Evolutionary conservation across 129 eudicot species (phyloP), one percentile per base, ranked within the genome.

Genomic region (Chrysanthemum makinoi): DNA sequence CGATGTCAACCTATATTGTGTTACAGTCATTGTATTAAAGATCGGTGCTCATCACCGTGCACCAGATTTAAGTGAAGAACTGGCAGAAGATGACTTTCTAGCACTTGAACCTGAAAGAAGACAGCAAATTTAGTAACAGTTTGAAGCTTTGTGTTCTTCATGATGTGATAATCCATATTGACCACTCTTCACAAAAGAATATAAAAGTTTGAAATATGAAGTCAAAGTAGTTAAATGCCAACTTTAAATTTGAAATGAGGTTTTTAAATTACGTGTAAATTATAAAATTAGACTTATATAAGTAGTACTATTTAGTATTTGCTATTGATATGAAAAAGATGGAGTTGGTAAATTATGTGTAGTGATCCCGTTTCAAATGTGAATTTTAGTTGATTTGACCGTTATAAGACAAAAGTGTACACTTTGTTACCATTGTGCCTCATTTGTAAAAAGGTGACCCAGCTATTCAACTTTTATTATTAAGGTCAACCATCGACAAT

Each of bases 11-110:
- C 77, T 78, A 72, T 71, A 60, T 72, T 44, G 66, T 35, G 72
- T 47, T 65, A 72, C 68, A 53, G 72, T 77, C 60, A 57, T 62
- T 44, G 56, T 65, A 11, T 5, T 49, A 8, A 35, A 47, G 35
- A 15, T n/a, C 4, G 17, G 56, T 54, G 19, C 47, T 76, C 82
- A 71, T 46, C 73, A 62, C 4, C 77, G 57, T 20, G 39, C 73
- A 53, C 77, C 73, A 14, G 62, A 47, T 71, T 78, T 78, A 58
- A 78, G 62, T 12, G 77, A 65, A n/a, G 76, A 70, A 28, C 76
- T 8, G 35, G 71, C 72, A 5, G 81, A 47, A 16, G 73, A 71
- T 64, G 82, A 72, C 62, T 78, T 78, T 72, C 72, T 78, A 8
- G 55, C 68, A 33, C 73, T 56, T 46, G 82, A 64, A 64, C 62